A percentile compares a stretch with the other conserved stretches of the same genome.
Conservation (phyloP, 176 grass and related monocot genomes). For the Calamus simplicifolius region DNA sequence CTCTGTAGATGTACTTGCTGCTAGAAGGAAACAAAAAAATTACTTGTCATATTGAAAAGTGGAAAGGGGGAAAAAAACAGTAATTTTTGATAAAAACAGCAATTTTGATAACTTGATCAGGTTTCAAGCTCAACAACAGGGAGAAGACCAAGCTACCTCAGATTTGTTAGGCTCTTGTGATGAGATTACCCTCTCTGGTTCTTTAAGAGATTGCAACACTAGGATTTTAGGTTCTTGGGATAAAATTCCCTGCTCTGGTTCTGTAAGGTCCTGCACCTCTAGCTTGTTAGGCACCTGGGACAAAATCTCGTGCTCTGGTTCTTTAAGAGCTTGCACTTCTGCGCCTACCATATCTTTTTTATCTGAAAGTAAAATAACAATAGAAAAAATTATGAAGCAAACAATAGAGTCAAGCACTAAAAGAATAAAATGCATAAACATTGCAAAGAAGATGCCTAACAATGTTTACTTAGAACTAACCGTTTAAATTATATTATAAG, state of each 20-base stretch:
- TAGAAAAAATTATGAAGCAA: too few relatives aligned
- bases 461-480: too few relatives aligned
- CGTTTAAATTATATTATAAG: too few relatives aligned
- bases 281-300: not conserved
- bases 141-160: constrained; percentile 14
- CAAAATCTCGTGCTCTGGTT: constrained; percentile 15
- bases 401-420: not conserved
- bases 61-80: too few relatives aligned
- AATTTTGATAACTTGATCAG: too few relatives aligned
- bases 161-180: constrained; percentile 11
- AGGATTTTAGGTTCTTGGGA: constrained; percentile 5
- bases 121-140: not conserved
- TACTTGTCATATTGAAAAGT: too few relatives aligned
- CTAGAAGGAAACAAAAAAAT: not conserved
- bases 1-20: constrained; percentile 25
- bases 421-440: not conserved
- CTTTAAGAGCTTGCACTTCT: constrained; percentile 4
- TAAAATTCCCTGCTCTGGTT: constrained; percentile 16
- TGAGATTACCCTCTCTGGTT: constrained; percentile 15
- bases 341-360: not conserved
- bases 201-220: constrained; percentile 17
- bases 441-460: too few relatives aligned
- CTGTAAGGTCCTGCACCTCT: constrained; percentile 15
- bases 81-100: too few relatives aligned
- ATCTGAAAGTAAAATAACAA: not conserved